phyloP scores from a whole-genome alignment of 192 early-diverging fungal species.

The Pilaira anomala region DNA sequence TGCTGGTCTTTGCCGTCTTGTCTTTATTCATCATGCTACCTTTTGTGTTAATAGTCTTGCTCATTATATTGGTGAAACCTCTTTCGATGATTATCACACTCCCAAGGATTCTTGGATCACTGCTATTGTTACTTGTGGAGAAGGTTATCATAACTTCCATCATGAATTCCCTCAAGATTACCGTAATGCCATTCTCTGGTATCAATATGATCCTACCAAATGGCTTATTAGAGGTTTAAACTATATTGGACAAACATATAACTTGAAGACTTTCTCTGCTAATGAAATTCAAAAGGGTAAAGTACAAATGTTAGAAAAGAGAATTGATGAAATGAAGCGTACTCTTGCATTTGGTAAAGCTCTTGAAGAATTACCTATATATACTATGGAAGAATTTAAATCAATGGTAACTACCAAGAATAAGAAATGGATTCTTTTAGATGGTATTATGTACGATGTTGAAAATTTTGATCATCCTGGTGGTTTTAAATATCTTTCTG shows the following conservation, averaged over 20 bases:
- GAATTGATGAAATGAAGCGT: conserved; percentile 54
- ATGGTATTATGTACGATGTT: conserved; percentile 82
- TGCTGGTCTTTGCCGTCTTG: conserved; percentile 70
- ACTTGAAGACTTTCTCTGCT: conserved; percentile 72
- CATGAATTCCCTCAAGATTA: conserved; percentile 87
- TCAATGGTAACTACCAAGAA: conserved; percentile 59
- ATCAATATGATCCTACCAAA: conserved; percentile 84
- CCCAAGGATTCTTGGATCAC: conserved; percentile 81
- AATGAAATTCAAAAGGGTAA: conserved; percentile 81
- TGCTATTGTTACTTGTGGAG: conserved; percentile 75
- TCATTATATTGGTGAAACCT: conserved; percentile 68
- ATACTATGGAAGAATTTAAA: conserved; percentile 63
- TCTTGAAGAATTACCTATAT: conserved; percentile 64
- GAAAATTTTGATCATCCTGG: conserved; percentile 86
- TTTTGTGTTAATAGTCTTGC: conserved; percentile 87
- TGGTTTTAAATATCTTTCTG: conserved; percentile 67
- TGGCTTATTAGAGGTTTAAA: conserved; percentile 68
- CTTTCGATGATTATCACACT: conserved; percentile 81
- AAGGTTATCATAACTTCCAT: conserved; percentile 87
- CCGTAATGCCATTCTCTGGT: conserved; percentile 76
- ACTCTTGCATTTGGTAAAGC: conserved; percentile 72
- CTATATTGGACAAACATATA: conserved; percentile 62
- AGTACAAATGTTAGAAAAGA: conserved; percentile 78
- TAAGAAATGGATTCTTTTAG: conserved; percentile 79
- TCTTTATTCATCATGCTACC: conserved; percentile 83